Evolutionary conservation across 1,284 basidiomycete species (phyloP), one percentile per base, ranked within the genome.

Genomic region (Sanguinoderma infundibulare): DNA sequence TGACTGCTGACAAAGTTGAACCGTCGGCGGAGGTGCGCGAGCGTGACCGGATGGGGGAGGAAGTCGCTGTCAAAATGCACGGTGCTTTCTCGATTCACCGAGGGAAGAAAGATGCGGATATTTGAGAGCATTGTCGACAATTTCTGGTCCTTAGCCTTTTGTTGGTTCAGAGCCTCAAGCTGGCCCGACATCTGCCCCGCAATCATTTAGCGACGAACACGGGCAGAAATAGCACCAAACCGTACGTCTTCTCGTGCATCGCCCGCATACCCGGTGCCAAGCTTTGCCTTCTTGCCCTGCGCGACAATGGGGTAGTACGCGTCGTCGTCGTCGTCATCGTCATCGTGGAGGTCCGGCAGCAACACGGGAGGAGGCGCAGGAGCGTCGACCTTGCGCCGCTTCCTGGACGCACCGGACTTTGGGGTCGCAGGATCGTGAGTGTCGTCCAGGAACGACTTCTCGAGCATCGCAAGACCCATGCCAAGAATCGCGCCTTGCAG

Each of bases 401-500:
- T 75, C 20, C 66, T 64, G 2, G 63, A 65, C 14, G 62, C 39
- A 62, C 63, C 62, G 15, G 63, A 58, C 62, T 65, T 67, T 46
- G 67, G 55, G 14, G 38, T 42, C 15, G 56, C 26, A 68, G 36
- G 10, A 26, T 68, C 65, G 49, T 69, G 62, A 6, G 71, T 78
- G 68, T 90, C 86, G 53, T 89, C 86, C 35, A 80, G 73, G 68
- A 87, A 94, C 50, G 83, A 75, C 55, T 86, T 81, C 73, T 94
- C 92, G 47, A 94, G 79, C 85, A 91, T 91, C 26, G 86, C 86
- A 42, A 95, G 83, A 8, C 94, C 95, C 42, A 96, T 83, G 10
- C 94, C 95, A 15, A 97, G 80, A 62, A 96, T 87, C 12, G 91
- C 86, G 40, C 94, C 94, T 77, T 96, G 95, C 28, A 96, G 72